phyloP scores from a whole-genome alignment of 805 yeast genomes.

The Ogataea henricii region DNA sequence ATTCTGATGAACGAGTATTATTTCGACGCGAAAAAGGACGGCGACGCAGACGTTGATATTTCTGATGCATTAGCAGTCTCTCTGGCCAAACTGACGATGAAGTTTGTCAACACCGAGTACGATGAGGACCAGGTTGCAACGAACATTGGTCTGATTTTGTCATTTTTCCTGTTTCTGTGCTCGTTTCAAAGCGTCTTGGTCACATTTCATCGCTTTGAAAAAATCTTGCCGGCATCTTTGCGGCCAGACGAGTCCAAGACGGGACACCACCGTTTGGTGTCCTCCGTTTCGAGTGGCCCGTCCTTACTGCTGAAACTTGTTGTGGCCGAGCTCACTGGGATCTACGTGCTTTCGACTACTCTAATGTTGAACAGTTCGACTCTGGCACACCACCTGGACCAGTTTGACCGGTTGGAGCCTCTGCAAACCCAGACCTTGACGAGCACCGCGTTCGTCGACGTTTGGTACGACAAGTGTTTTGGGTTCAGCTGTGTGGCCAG shows the following conservation, averaged over 20 bases:
- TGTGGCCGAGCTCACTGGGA: conserved; percentile 48
- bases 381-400: conserved; percentile 46
- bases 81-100: conserved; percentile 41
- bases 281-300: not conserved
- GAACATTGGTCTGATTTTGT: conserved; percentile 51
- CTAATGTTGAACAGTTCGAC: conserved; percentile 47
- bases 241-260: conserved; percentile 4
- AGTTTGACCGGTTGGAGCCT: conserved; percentile 30
- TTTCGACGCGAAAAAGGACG: not conserved
- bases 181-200: conserved; percentile 65
- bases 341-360: conserved; percentile 54
- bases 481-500: conserved; percentile 44
- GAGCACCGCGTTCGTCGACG: conserved; percentile 43
- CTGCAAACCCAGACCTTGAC: conserved; percentile 4
- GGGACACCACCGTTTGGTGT: not conserved
- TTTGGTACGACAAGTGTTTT: conserved; percentile 55
- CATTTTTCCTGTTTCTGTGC: conserved; percentile 60
- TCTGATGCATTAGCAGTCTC: conserved; percentile 53
- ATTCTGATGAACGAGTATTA: conserved; percentile 22
- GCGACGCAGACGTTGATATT: conserved; percentile 15
- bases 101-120: conserved; percentile 27
- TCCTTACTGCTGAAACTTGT: conserved; percentile 34
- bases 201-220: conserved; percentile 56
- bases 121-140: conserved; percentile 45
- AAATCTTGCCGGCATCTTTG: conserved; percentile 19